phyloP scores from a whole-genome alignment of 495 filamentous ascomycete species.

The Neurospora sp. region DNA sequence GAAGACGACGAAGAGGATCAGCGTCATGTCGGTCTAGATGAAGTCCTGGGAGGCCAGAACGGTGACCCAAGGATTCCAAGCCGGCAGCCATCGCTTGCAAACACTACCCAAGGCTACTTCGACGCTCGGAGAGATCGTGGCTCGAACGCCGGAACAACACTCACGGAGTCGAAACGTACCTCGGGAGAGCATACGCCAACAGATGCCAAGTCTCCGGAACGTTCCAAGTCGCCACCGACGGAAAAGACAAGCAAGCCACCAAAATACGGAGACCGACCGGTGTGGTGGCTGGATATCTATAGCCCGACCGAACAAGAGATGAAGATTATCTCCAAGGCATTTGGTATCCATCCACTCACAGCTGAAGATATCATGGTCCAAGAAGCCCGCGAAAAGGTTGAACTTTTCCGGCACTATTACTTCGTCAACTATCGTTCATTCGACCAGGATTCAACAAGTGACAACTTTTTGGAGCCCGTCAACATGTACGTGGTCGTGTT shows the following conservation, averaged over 20 bases:
- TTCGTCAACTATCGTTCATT: slow-evolving; percentile 97
- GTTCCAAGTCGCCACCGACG: slow-evolving; percentile 15
- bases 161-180: slow-evolving; percentile 7
- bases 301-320: slow-evolving; percentile 89
- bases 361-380: slow-evolving; percentile 96
- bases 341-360: slow-evolving; percentile 89
- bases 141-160: background rate
- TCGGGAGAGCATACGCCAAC: slow-evolving; percentile 11
- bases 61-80: slow-evolving; percentile 20
- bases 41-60: slow-evolving; percentile 15
- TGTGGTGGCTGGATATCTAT: slow-evolving; percentile 91
- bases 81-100: slow-evolving; percentile 25
- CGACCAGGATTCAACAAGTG: slow-evolving; percentile 80
- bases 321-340: slow-evolving; percentile 81
- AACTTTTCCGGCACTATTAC: slow-evolving; percentile 94
- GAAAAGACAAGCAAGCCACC: slow-evolving; percentile 36
- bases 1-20: slow-evolving; percentile 45
- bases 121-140: slow-evolving; percentile 10
- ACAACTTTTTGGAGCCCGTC: slow-evolving; percentile 85
- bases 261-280: slow-evolving; percentile 77
- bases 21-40: slow-evolving; percentile 12
- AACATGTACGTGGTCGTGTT: slow-evolving; percentile 98
- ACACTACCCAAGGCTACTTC: slow-evolving; percentile 16
- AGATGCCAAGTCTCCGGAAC: slow-evolving; percentile 15
- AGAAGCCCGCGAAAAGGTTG: slow-evolving; percentile 94